Conservation (phyloP, 768 basidiomycete genomes). For the Nidularia pulvinata region DNA sequence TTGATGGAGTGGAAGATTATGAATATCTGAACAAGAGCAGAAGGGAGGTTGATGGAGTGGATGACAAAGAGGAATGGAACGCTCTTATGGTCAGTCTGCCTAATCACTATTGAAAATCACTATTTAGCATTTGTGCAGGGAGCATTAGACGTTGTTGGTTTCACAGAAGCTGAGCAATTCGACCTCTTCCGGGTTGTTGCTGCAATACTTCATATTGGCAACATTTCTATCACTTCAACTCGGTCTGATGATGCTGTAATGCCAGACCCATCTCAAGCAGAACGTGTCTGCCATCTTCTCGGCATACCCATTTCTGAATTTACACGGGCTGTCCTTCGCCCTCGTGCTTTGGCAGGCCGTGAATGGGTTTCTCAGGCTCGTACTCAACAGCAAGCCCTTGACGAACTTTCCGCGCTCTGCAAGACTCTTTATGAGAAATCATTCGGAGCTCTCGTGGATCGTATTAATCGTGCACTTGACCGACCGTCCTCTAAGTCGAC, state of each 20-base stretch:
- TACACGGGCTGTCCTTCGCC: slow-evolving; percentile 84
- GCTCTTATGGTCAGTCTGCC: slow-evolving; percentile 57
- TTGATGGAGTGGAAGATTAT: slow-evolving; percentile 76
- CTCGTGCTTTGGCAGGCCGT: slow-evolving; percentile 89
- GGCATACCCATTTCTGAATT: slow-evolving; percentile 90
- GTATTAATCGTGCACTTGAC: slow-evolving; percentile 93
- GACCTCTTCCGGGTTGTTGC: slow-evolving; percentile 95
- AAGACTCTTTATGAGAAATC: slow-evolving; percentile 98
- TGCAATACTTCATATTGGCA: slow-evolving; percentile 94
- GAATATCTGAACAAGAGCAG: slow-evolving; percentile 91
- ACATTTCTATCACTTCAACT: slow-evolving; percentile 80
- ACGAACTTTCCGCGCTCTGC: slow-evolving; percentile 89
- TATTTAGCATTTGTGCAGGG: slow-evolving; percentile 37
- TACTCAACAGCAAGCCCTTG: slow-evolving; percentile 88
- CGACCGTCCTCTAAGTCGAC: slow-evolving; percentile 89
- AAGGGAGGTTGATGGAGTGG: slow-evolving; percentile 92
- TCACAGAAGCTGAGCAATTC: slow-evolving; percentile 80
- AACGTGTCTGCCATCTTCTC: slow-evolving; percentile 87
- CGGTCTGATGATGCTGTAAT: slow-evolving; percentile 80
- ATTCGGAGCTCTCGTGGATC: slow-evolving; percentile 91
- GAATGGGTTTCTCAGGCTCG: slow-evolving; percentile 97
- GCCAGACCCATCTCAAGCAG: slow-evolving; percentile 83
- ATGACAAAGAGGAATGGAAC: slow-evolving; percentile 90
- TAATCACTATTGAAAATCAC: not conserved
- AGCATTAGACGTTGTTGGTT: slow-evolving; percentile 90